Evolutionary conservation across 352 stramenopile species (phyloP), one percentile per base, ranked within the genome.

Genomic region (Phytophthora palmivora): DNA sequence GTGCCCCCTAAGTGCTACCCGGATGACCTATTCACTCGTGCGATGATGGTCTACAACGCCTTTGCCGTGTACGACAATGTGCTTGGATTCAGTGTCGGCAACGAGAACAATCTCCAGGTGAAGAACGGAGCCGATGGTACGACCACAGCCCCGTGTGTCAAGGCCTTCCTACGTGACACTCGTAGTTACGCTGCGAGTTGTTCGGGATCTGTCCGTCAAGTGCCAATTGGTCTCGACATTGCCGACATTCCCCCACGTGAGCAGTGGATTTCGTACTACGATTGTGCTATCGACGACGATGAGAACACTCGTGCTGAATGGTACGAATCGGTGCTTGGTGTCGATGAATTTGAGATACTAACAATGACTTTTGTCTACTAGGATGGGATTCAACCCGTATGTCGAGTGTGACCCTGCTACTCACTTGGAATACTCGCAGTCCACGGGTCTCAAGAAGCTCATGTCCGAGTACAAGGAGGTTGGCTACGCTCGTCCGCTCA

Each of bases 31-130:
- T 85, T 89, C 60, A 78, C 74, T 1, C 82, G 82, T 34, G 70
- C 63, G 5, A 67, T 84, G 58, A 77, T 85, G 62, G 65, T 91
- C 16, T 89, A 89, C 79, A 89, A 89, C 46, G 74, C 80, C 4
- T 88, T 91, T 32, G 80, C 82, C 0, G 76, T 89, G 7, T 92
- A 89, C 47, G 81, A 92, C 62, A 92, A 92, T 67, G 83, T 76
- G 0, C 67, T 91, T 2, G 74, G 64, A 10, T 86, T 88, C 43
- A 86, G 76, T 58, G 63, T 87, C 2, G 79, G 64, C 7, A 89
- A 89, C 41, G 79, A 89, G 56, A 79, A 78, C 62, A 89, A 89
- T 36, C 45, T 87, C n/a, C 51, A 75, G 34, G 55, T 65, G 21
- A 57, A 66, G 46, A 56, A 74, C 15, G 60, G 67, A 1, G 61